These are phyloP conservation scores for Neonectria faginata DNA, from an alignment of 2,329 filamentous ascomycete species.

Conservation along the genomic window DNA sequence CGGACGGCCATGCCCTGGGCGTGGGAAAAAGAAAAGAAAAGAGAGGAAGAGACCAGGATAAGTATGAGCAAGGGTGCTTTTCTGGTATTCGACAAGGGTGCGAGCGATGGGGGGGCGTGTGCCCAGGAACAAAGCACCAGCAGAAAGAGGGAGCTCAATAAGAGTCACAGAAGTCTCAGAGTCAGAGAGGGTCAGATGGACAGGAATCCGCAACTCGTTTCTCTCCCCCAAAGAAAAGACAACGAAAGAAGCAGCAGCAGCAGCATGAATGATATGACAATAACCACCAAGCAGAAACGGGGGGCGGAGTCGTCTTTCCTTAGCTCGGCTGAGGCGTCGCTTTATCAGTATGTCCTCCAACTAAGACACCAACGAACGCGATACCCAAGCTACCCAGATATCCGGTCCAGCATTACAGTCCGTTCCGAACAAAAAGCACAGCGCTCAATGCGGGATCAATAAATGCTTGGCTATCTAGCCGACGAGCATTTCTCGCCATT, in stretches of 20 bases:
- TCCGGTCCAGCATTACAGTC: background rate
- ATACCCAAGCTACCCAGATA: background rate
- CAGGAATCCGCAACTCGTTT: background rate
- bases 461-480: conserved; percentile 7
- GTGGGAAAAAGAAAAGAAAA: background rate
- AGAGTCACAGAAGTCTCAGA: background rate
- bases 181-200: background rate
- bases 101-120: background rate
- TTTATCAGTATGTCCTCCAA: background rate
- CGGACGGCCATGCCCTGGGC: background rate
- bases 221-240: background rate
- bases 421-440: conserved; percentile 10
- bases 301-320: background rate
- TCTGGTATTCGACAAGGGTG: background rate
- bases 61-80: background rate
- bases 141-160: background rate
- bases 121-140: background rate
- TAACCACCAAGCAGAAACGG: background rate
- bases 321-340: background rate
- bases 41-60: background rate
- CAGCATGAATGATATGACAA: conserved; percentile 13
- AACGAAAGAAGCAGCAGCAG: background rate
- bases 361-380: background rate
- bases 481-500: conserved; percentile 1
- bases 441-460: background rate